These are phyloP conservation scores for Cutaneotrichosporon sp. DNA, from an alignment of 1,284 basidiomycete species.

Conservation along the genomic window DNA sequence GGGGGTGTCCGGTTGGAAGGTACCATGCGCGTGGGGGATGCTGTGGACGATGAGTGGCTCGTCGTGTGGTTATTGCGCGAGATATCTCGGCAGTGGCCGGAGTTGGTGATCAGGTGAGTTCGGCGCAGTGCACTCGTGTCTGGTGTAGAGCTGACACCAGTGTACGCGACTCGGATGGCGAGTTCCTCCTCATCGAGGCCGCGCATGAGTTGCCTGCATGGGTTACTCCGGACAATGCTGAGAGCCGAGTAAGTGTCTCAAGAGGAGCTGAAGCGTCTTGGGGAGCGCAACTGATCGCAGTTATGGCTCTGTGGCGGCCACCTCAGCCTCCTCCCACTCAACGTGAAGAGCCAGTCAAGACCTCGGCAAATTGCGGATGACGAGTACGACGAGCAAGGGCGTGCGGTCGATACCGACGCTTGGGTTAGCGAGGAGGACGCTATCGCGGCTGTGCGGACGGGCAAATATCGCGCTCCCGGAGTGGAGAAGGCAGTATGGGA, in stretches of 20 bases:
- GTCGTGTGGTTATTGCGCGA: constrained; percentile 78
- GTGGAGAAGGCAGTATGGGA: constrained; percentile 64
- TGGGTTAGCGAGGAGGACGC: constrained; percentile 63
- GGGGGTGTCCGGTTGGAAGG: constrained; percentile 56
- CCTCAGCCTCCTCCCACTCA: constrained; percentile 78
- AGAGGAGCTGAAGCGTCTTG: constrained; percentile 54
- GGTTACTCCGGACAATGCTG: constrained; percentile 84
- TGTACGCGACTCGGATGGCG: constrained; percentile 84
- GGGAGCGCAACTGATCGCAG: constrained; percentile 49
- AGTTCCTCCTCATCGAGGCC: constrained; percentile 94
- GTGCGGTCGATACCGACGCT: constrained; percentile 54
- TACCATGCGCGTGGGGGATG: constrained; percentile 81
- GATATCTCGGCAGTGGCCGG: constrained; percentile 69
- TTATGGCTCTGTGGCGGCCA: constrained; percentile 82
- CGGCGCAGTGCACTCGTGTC: no score
- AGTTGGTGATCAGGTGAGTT: constrained; percentile 58
- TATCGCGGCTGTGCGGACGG: constrained; percentile 55
- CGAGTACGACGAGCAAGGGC: constrained; percentile 50
- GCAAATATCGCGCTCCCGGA: constrained; percentile 53
- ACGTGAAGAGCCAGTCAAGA: constrained; percentile 59
- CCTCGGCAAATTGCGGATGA: constrained; percentile 56
- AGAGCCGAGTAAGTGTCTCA: constrained; percentile 58
- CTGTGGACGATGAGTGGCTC: constrained; percentile 94
- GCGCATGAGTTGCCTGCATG: constrained; percentile 83
- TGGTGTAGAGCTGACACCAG: constrained; percentile 39